A percentile compares a stretch with the other conserved stretches of the same genome.
These are phyloP conservation scores for Chenopodium formosanum DNA, from an alignment of 148 eudicot genomes.

Conservation along the genomic window DNA sequence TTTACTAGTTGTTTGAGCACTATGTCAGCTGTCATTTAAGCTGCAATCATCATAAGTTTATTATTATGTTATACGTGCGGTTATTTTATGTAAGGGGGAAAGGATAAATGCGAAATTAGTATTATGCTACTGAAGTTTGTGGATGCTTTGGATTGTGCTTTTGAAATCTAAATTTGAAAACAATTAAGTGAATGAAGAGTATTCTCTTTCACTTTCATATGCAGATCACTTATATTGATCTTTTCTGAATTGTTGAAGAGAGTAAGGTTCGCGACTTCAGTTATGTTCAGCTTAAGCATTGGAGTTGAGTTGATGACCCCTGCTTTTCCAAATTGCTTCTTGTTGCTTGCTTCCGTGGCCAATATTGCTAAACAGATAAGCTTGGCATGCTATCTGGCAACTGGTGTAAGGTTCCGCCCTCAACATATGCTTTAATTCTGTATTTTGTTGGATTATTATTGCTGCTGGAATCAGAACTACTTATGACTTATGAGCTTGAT, in stretches of 20 bases:
- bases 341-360: constrained; percentile 85
- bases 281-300: constrained; percentile 90
- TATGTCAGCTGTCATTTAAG: neutral
- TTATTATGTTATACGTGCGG: neutral
- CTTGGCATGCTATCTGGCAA: constrained; percentile 86
- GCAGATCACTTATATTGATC: constrained; percentile 1
- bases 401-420: constrained; percentile 64
- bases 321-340: constrained; percentile 75
- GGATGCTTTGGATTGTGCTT: neutral
- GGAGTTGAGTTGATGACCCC: constrained; percentile 94
- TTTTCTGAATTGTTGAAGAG: constrained; percentile 46
- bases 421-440: constrained; percentile 3
- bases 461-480: neutral
- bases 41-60: neutral
- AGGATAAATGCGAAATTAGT: neutral
- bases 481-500: neutral
- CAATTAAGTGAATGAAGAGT: neutral
- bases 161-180: neutral
- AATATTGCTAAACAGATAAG: constrained; percentile 94
- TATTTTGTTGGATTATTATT: too few species aligned
- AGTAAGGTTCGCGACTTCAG: constrained; percentile 83
- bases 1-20: neutral
- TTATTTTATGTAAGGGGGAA: neutral
- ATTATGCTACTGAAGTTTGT: neutral
- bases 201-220: constrained; percentile 1